phyloP scores from a whole-genome alignment of 179 eudicot species.

The Carnegiea gigantea region DNA sequence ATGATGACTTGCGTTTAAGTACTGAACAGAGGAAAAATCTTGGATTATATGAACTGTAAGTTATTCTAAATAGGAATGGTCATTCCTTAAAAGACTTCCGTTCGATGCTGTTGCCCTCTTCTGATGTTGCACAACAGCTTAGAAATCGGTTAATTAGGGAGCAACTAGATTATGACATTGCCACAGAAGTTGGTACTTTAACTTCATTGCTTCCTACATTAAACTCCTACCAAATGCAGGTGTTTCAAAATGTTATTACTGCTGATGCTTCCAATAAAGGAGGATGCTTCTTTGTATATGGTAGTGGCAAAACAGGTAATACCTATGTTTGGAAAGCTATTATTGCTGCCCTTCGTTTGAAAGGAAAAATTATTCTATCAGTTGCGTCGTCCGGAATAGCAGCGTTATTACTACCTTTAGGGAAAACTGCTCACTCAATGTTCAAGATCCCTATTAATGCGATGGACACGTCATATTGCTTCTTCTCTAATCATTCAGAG shows the following conservation, averaged over 20 bases:
- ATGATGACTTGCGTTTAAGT: no score
- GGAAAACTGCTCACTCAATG: no score
- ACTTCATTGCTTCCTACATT: not conserved
- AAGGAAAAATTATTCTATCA: no score
- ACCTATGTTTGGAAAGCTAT: not conserved
- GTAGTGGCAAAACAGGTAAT: not conserved
- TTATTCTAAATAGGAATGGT: not conserved
- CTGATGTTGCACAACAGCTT: not conserved
- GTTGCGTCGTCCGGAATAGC: no score
- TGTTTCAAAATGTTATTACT: not conserved
- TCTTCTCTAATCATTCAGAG: no score
- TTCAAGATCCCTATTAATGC: no score
- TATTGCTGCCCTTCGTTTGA: not conserved
- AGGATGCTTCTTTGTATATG: not conserved
- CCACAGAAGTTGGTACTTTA: not conserved
- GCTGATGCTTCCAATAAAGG: not conserved
- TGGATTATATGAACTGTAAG: not conserved
- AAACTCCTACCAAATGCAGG: not conserved
- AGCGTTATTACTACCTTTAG: no score
- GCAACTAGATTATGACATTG: not conserved
- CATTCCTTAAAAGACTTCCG: not conserved
- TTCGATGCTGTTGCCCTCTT: not conserved
- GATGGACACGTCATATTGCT: no score
- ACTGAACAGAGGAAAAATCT: not conserved
- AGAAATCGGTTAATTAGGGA: not conserved